Evolutionary conservation across 2,329 filamentous ascomycete genomes (phyloP).

Genomic region (Amylocarpus encephaloides): DNA sequence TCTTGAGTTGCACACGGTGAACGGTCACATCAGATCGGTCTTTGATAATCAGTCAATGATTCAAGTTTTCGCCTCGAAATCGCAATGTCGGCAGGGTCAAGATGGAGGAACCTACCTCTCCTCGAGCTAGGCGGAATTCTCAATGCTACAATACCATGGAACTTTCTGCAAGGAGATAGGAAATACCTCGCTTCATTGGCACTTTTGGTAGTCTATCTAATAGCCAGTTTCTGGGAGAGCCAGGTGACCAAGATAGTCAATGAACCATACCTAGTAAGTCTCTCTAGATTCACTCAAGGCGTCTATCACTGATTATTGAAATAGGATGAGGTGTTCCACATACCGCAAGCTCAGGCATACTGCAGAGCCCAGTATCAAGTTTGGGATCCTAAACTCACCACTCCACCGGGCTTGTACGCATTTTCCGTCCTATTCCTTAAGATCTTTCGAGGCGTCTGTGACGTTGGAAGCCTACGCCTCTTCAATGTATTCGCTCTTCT

Average conservation of each 20-base stretch:
- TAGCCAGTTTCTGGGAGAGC: conserved; percentile 21
- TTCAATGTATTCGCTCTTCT: conserved; percentile 43
- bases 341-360: conserved; percentile 85
- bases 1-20: too few species aligned
- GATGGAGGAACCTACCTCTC: neutral
- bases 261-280: conserved; percentile 26
- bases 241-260: conserved; percentile 26
- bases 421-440: conserved; percentile 38
- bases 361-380: conserved; percentile 65
- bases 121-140: neutral
- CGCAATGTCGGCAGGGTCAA: neutral
- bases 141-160: conserved; percentile 27
- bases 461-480: conserved; percentile 39
- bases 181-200: neutral
- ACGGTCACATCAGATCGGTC: neutral
- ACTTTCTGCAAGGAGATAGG: neutral
- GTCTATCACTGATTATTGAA: neutral
- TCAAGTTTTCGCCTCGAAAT: neutral
- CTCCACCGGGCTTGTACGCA: conserved; percentile 62
- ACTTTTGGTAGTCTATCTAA: neutral
- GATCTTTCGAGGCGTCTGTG: conserved; percentile 32
- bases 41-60: neutral
- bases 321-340: conserved; percentile 82
- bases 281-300: neutral
- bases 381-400: conserved; percentile 98